These are phyloP conservation scores for Backusella tuberculispora DNA, from an alignment of 192 early-diverging fungal genomes.

Conservation along the genomic window DNA sequence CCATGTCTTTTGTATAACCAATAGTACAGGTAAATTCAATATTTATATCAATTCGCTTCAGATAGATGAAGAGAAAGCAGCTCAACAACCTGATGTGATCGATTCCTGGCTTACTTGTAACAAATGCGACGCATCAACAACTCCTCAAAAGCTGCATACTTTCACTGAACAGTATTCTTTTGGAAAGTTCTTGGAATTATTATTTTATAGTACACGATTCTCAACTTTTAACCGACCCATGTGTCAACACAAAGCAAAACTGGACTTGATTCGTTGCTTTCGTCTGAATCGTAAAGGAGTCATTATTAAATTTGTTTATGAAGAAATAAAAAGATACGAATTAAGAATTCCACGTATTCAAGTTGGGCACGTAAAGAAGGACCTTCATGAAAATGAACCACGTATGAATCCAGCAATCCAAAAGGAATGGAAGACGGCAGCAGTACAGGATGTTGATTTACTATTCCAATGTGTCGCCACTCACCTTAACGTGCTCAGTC, in stretches of 20 bases:
- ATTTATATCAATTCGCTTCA: constrained; percentile 43
- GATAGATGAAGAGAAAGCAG: constrained; percentile 52
- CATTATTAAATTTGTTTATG: constrained; percentile 73
- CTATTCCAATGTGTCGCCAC: constrained; percentile 1
- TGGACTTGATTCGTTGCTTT: constrained; percentile 75
- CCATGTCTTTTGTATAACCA: constrained; percentile 60
- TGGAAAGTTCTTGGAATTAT: constrained; percentile 90
- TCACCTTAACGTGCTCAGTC: constrained; percentile 4
- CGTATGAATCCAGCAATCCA: not conserved
- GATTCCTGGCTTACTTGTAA: constrained; percentile 84
- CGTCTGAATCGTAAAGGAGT: constrained; percentile 56
- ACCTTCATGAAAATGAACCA: not conserved
- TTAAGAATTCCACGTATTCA: constrained; percentile 67
- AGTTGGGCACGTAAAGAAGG: constrained; percentile 21
- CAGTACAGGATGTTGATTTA: constrained; percentile 40
- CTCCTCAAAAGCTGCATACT: constrained; percentile 66
- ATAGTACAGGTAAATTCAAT: constrained; percentile 52
- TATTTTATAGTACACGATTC: constrained; percentile 74
- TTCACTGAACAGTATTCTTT: constrained; percentile 86
- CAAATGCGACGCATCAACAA: constrained; percentile 67
- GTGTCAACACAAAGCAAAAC: constrained; percentile 57
- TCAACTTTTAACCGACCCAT: constrained; percentile 45
- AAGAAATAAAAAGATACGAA: constrained; percentile 68
- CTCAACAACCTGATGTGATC: constrained; percentile 64
- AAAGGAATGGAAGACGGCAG: not conserved